A percentile compares a stretch with the other conserved stretches of the same genome.
phyloP scores from a whole-genome alignment of 352 stramenopile genomes.

The Globisporangium carolinianum region DNA sequence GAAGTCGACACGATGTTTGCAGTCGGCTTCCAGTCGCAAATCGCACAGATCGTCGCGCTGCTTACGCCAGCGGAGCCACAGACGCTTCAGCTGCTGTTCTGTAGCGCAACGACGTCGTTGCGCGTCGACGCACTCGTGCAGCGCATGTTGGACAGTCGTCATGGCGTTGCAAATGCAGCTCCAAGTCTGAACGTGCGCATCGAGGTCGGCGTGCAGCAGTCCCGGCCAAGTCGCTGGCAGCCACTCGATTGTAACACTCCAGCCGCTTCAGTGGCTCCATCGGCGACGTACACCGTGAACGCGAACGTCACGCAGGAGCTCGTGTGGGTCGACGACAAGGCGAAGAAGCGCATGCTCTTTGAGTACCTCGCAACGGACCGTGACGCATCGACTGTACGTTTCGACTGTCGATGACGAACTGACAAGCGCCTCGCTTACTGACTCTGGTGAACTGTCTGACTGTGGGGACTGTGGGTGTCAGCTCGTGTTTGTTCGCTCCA shows the following conservation, averaged over 20 bases:
- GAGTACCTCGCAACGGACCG: slow-evolving; percentile 22
- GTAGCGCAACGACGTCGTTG: slow-evolving; percentile 48
- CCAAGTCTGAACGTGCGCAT: slow-evolving; percentile 13
- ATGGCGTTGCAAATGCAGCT: too few species aligned
- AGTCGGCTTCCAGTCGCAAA: slow-evolving; percentile 41
- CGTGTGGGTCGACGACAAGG: slow-evolving; percentile 43
- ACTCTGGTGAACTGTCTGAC: neutral
- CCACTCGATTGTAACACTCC: too few species aligned
- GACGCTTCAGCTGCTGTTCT: slow-evolving; percentile 45
- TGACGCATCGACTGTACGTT: slow-evolving; percentile 39
- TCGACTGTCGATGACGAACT: neutral
- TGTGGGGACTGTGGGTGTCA: slow-evolving; percentile 6
- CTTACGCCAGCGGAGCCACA: slow-evolving; percentile 5
- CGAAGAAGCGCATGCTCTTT: slow-evolving; percentile 58
- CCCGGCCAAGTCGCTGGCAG: neutral
- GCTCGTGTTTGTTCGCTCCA: slow-evolving; percentile 74
- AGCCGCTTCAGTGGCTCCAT: too few species aligned
- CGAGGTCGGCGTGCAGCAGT: slow-evolving; percentile 15
- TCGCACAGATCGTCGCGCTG: slow-evolving; percentile 38
- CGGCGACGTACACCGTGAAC: slow-evolving; percentile 16
- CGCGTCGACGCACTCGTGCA: slow-evolving; percentile 33
- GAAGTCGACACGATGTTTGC: slow-evolving; percentile 76
- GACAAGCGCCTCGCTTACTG: neutral
- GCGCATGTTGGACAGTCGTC: slow-evolving; percentile 13
- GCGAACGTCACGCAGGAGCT: slow-evolving; percentile 27